Conservation (phyloP, 2,329 filamentous ascomycete species). For the Diaporthe caulivora region DNA sequence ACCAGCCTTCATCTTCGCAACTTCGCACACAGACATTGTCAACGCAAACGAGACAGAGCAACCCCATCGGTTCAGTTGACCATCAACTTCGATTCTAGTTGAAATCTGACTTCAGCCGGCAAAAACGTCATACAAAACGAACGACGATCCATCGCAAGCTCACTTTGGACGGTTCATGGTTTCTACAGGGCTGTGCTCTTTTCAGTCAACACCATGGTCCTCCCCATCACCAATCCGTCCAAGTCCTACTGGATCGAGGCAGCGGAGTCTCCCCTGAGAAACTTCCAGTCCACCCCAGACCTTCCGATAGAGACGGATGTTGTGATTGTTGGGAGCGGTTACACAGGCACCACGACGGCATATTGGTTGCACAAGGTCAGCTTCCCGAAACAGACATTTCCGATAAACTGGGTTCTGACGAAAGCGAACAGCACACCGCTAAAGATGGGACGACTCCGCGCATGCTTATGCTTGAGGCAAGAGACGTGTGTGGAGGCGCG, state of each 20-base stretch:
- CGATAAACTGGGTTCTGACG: background rate
- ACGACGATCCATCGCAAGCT: background rate
- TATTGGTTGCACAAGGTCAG: constrained; percentile 46
- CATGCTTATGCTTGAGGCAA: constrained; percentile 41
- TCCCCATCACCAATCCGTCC: constrained; percentile 38
- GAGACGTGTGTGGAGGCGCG: constrained; percentile 42
- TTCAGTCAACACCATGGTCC: constrained; percentile 37
- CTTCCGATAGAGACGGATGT: constrained; percentile 41
- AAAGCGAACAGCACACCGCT: constrained; percentile 37
- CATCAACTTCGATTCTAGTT: background rate
- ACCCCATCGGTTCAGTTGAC: background rate
- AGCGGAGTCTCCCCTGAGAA: constrained; percentile 34
- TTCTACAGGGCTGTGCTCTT: background rate
- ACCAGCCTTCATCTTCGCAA: background rate
- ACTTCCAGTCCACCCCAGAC: constrained; percentile 36
- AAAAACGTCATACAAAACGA: background rate
- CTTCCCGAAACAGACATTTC: background rate
- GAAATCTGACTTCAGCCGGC: background rate
- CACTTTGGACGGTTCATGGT: background rate
- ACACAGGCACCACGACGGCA: constrained; percentile 44
- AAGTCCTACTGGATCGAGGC: constrained; percentile 42
- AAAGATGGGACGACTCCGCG: constrained; percentile 37
- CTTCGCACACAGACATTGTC: background rate
- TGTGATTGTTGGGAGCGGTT: constrained; percentile 45
- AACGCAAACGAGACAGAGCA: background rate